A percentile compares a stretch with the other conserved stretches of the same genome.
These are phyloP conservation scores for Extremus antarcticus DNA, from an alignment of 495 filamentous ascomycete species.

Conservation along the genomic window DNA sequence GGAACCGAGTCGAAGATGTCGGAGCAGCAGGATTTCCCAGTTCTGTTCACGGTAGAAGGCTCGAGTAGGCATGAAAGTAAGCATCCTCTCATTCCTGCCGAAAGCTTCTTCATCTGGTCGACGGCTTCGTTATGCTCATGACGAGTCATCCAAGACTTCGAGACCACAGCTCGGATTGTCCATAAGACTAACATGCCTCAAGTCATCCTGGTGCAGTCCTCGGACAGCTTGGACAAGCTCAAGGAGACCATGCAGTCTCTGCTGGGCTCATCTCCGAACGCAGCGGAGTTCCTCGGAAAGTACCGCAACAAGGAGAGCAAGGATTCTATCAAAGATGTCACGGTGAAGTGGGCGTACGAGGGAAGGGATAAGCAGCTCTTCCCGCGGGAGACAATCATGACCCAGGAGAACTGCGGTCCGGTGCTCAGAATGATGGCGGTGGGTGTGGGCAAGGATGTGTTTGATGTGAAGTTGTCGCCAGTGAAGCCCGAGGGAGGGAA, in stretches of 20 bases:
- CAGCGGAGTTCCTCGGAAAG: constrained; percentile 22
- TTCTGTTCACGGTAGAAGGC: constrained; percentile 25
- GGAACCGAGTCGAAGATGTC: constrained; percentile 4
- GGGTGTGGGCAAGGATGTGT: constrained; percentile 23
- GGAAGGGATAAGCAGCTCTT: constrained; percentile 24
- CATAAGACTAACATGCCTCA: neutral
- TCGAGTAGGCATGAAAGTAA: constrained; percentile 21
- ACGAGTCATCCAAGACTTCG: neutral
- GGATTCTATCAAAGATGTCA: constrained; percentile 20
- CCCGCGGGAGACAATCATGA: constrained; percentile 21
- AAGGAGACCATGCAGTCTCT: constrained; percentile 10
- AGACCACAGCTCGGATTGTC: neutral
- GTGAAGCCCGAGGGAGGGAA: neutral
- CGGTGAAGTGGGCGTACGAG: constrained; percentile 18
- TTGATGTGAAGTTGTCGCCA: constrained; percentile 22
- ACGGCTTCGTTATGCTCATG: no score
- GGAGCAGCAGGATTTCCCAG: constrained; percentile 18
- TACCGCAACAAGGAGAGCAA: constrained; percentile 17
- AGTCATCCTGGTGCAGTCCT: constrained; percentile 17
- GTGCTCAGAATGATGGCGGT: constrained; percentile 25
- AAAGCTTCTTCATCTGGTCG: no score
- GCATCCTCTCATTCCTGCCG: neutral
- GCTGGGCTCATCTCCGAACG: constrained; percentile 21
- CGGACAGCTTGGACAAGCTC: constrained; percentile 15
- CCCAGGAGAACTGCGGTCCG: constrained; percentile 24